Evolutionary conservation across 306 rosid species (phyloP).

Genomic region (Carpinus viminea): DNA sequence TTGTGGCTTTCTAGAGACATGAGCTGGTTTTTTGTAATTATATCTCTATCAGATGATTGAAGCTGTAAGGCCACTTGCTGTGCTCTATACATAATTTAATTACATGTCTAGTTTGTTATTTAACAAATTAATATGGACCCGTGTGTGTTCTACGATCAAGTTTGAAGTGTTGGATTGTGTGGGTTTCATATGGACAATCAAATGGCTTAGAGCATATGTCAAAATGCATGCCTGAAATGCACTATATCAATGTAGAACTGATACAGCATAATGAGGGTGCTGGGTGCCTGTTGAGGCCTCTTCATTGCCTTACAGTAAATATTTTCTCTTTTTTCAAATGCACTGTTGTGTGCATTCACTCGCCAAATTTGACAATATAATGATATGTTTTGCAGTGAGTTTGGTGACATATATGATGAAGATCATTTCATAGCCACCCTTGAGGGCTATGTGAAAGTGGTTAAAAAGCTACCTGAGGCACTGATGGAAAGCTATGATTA

Average conservation of each 20-base stretch:
- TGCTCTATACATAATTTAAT: neutral
- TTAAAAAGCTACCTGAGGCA: constrained; percentile 74
- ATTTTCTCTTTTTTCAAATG: neutral
- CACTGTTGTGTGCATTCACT: constrained; percentile 18
- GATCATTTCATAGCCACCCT: constrained; percentile 84
- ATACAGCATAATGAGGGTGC: neutral
- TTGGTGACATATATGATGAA: constrained; percentile 84
- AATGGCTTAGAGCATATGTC: neutral
- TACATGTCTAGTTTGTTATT: neutral
- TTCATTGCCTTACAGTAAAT: neutral
- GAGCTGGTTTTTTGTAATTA: neutral
- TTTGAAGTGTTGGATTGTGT: neutral
- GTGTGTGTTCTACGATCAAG: neutral
- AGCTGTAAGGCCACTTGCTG: neutral
- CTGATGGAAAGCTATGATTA: constrained; percentile 67
- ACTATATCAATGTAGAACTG: neutral
- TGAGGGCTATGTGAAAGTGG: constrained; percentile 86
- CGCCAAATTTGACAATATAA: constrained; percentile 19
- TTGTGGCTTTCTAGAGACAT: neutral
- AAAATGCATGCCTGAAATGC: neutral
- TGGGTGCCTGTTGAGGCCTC: neutral
- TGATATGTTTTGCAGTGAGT: constrained; percentile 51
- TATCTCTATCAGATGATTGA: neutral
- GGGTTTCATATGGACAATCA: neutral
- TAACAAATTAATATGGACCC: neutral